phyloP scores from a whole-genome alignment of 1,284 basidiomycete species.

The Apiotrichum sp. region DNA sequence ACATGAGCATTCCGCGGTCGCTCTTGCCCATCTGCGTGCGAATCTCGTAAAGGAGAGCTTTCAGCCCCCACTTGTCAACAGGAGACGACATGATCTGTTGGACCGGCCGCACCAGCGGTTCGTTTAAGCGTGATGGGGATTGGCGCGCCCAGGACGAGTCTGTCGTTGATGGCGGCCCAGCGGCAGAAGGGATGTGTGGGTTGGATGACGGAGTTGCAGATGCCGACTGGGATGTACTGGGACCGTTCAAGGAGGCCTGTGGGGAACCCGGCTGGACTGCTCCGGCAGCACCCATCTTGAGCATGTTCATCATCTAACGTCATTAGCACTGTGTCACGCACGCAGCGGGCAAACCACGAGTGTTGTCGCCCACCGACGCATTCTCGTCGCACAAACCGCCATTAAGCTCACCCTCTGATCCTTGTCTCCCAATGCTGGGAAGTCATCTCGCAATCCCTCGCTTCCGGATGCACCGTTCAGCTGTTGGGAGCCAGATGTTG shows the following conservation, averaged over 20 bases:
- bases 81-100: constrained; percentile 91
- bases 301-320: constrained; percentile 24
- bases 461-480: constrained; percentile 26
- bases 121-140: constrained; percentile 24
- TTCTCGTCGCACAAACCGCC: not conserved
- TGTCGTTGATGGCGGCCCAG: constrained; percentile 24
- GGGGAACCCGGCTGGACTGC: constrained; percentile 13
- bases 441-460: constrained; percentile 36
- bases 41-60: constrained; percentile 84
- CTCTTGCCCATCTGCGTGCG: constrained; percentile 70
- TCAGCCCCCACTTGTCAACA: constrained; percentile 89
- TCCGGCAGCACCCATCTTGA: constrained; percentile 18
- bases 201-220: constrained; percentile 32
- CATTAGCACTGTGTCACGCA: not conserved
- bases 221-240: constrained; percentile 28
- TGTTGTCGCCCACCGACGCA: not conserved
- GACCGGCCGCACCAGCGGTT: constrained; percentile 76
- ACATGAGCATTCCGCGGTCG: constrained; percentile 75
- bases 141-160: constrained; percentile 33
- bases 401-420: constrained; percentile 25
- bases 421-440: constrained; percentile 39
- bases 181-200: constrained; percentile 19
- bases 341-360: too few relatives aligned
- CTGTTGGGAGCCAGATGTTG: constrained; percentile 22
- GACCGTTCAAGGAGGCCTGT: constrained; percentile 22